Base-by-base conservation (phyloP, 2,329 filamentous ascomycete species). In the Alternaria gaisen region DNA sequence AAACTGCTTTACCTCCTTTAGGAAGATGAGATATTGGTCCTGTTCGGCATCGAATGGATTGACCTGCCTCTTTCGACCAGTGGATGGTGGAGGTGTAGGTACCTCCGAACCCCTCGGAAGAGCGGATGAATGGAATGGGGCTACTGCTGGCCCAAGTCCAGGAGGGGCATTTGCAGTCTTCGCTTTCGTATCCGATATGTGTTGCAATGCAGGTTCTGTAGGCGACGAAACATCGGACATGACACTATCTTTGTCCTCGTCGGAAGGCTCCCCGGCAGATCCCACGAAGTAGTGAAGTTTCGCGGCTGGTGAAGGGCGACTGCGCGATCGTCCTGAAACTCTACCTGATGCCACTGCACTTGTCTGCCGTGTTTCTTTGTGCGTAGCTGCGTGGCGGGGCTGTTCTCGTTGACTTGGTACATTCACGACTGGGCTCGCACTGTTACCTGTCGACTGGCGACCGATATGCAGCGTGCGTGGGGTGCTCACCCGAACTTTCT, bases 1-100 rank as follows among this genome's bases (percentile, higher is more conserved):
- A 4, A 73, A 60, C 7, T 67, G 65, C 36, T 80, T 76, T 0
- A 79, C 77, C 54, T 82, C 80, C 48, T 79, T 82, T 5, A 83
- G 54, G 36, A 77, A 77, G 5, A 80, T 76, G 0, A 84, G 65
- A 8, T 79, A 62, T 26, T 76, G 68, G 16, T 75, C 69, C 46
- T 75, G 70, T 22, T 70, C 63, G 12, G 66, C 50, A 4, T 65
- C 63, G 43, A 71, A 68, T 24, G 41, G 56, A 4, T 58, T 60
- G 2, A 36, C 26, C 4, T 40, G 20, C 38, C 14, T 57, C 14
- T n/a, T 54, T 22, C 38, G 54, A 28, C 38, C 40, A 9, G 24
- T 12, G 24, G 16, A 32, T 0, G 14, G 42, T 28, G 24, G 36
- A 11, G n/a, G 44, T 32, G 30, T 10, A 36, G 5, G 32, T 36